Base-by-base conservation (phyloP, 371 early-diverging fungal genomes). In the Chytridiales sp. region DNA sequence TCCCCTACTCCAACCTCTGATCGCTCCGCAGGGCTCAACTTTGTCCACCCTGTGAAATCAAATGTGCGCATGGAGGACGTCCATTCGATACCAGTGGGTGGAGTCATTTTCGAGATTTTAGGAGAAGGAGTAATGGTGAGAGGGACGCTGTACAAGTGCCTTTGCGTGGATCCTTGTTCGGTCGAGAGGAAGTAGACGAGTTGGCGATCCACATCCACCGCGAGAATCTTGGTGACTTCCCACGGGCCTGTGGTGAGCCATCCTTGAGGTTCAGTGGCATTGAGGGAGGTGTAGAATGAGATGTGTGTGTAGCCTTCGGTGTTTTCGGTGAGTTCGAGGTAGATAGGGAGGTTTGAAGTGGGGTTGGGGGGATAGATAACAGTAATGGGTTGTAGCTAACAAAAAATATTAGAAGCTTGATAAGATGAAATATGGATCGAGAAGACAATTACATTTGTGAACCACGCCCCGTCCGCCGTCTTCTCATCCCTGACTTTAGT, bases 241-340 rank as follows among this genome's bases (percentile, higher is more conserved):
- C 85, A 95, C 54, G 82, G 72, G 4, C 96, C 97, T 6, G 69
- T 68, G 0, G 98, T 96, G 35, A 97, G 67, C 87, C 88, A 92
- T 21, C 44, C 35, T 15, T 76, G 67, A 0, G 90, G 88, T 21
- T 69, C 67, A 4, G 60, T 49, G 4, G 70, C 72, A 21, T 67
- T 64, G 0, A 78, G 50, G 11, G 82, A 72, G 9, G 74, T 64
- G 50, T 89, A 90, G 34, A 90, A 78, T 1, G 91, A 96, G 43
- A 97, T 56, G 66, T 97, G 98, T 55, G 81, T 73, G 70, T 80
- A 91, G 0, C 91, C 94, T 24, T 86, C 71, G 1, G 66, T 78
- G 50, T 87, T 76, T 55, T 91, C 88, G 30, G 82, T 81, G 11
- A 92, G 71, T 63, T 94, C 95, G 11, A 95, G 61, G 66, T 95